These are phyloP conservation scores for Claviceps pusilla DNA, from an alignment of 2,329 filamentous ascomycete species.

Conservation along the genomic window DNA sequence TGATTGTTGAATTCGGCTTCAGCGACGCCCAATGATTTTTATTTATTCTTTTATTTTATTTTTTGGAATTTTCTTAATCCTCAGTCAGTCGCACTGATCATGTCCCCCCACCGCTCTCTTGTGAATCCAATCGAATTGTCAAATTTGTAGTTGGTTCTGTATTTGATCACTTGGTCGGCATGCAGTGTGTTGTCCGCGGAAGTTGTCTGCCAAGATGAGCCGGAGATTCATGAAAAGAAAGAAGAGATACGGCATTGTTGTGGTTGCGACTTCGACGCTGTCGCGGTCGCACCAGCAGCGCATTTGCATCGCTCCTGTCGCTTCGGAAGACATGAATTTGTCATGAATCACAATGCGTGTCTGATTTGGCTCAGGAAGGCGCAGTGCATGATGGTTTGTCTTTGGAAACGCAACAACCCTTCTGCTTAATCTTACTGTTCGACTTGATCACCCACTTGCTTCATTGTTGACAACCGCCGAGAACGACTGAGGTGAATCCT, in stretches of 20 bases:
- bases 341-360: neutral
- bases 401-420: neutral
- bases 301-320: neutral
- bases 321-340: neutral
- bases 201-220: neutral
- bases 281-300: neutral
- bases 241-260: neutral
- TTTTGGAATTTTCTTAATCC: neutral
- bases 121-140: neutral
- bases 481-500: neutral
- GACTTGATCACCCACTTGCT: neutral
- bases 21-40: neutral
- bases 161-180: neutral
- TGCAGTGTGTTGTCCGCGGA: neutral
- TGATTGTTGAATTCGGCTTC: too few relatives aligned
- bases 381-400: neutral
- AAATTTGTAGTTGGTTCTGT: neutral
- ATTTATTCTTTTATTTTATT: too few relatives aligned
- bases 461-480: neutral
- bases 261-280: neutral
- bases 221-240: too few relatives aligned
- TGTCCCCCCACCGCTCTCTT: neutral
- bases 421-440: neutral
- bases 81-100: neutral
- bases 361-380: neutral